Evolutionary conservation across 352 stramenopile genomes (phyloP).

Genomic region (Globisporangium megalacanthum): DNA sequence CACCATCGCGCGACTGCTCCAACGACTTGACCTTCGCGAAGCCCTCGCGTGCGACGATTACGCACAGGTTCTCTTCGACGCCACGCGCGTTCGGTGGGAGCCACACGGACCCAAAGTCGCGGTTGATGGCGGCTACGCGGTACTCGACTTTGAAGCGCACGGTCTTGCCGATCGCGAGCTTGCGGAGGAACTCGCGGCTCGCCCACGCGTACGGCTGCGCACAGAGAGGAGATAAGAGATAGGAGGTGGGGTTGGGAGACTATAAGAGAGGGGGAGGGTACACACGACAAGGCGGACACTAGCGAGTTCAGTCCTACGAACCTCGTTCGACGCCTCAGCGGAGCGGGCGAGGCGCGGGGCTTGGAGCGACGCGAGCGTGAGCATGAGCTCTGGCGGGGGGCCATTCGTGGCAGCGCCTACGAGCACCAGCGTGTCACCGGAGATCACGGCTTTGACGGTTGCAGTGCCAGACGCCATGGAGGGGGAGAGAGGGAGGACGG

Average conservation of each 20-base stretch:
- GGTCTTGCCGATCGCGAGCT: conserved; percentile 93
- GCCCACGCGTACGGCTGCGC: conserved; percentile 92
- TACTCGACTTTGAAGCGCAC: conserved; percentile 96
- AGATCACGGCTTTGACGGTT: conserved; percentile 97
- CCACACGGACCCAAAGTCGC: conserved; percentile 82
- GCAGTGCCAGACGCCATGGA: conserved; percentile 81
- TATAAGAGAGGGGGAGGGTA: background rate
- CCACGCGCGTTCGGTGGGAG: conserved; percentile 50
- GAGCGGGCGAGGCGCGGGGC: conserved; percentile 88
- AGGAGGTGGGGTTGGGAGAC: background rate
- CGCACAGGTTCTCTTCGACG: conserved; percentile 80
- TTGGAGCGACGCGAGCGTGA: conserved; percentile 94
- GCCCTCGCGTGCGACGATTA: conserved; percentile 77
- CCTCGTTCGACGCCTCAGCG: conserved; percentile 60
- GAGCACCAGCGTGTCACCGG: conserved; percentile 96
- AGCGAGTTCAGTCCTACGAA: no score
- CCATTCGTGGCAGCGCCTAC: conserved; percentile 84
- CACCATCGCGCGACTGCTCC: conserved; percentile 69
- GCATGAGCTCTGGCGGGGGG: conserved; percentile 92
- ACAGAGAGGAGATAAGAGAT: conserved; percentile 7
- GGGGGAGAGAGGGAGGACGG: background rate
- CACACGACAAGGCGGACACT: no score
- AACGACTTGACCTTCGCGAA: conserved; percentile 80
- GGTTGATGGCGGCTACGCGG: conserved; percentile 68
- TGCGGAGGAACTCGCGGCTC: conserved; percentile 95